phyloP scores from a whole-genome alignment of 176 grass and related monocot species.

The Themeda triandra region DNA sequence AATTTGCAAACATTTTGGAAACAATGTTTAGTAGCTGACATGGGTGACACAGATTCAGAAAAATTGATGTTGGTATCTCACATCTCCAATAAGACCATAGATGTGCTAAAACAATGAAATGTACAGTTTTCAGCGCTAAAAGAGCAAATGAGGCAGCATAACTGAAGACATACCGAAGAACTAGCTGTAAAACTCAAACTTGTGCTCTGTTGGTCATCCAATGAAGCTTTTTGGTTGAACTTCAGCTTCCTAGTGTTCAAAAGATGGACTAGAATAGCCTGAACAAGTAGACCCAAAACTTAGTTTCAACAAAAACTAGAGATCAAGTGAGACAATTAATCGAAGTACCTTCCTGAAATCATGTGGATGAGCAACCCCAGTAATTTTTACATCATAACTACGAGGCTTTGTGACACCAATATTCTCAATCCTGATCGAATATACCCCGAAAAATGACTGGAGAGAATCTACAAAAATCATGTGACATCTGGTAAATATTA shows the following conservation, averaged over 20 bases:
- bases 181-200: constrained; percentile 21
- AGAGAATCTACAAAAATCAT: constrained; percentile 41
- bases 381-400: constrained; percentile 58
- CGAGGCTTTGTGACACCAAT: constrained; percentile 42
- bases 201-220: constrained; percentile 10
- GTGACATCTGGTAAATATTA: not conserved
- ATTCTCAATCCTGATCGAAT: constrained; percentile 67
- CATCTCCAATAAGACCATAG: not conserved
- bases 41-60: not conserved
- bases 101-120: not conserved
- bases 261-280: constrained; percentile 53
- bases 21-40: not conserved
- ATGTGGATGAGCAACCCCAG: constrained; percentile 42
- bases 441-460: constrained; percentile 63
- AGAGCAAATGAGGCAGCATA: not conserved
- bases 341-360: constrained; percentile 64
- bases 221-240: constrained; percentile 38
- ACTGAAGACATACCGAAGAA: constrained; percentile 19
- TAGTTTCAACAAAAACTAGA: not conserved
- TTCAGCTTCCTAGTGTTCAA: constrained; percentile 39
- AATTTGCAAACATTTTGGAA: not conserved
- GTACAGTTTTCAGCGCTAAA: not conserved
- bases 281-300: not conserved
- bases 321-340: not conserved
- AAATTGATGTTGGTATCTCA: not conserved